phyloP scores from a whole-genome alignment of 2,329 filamentous ascomycete species.

The Aspergillus sp. region DNA sequence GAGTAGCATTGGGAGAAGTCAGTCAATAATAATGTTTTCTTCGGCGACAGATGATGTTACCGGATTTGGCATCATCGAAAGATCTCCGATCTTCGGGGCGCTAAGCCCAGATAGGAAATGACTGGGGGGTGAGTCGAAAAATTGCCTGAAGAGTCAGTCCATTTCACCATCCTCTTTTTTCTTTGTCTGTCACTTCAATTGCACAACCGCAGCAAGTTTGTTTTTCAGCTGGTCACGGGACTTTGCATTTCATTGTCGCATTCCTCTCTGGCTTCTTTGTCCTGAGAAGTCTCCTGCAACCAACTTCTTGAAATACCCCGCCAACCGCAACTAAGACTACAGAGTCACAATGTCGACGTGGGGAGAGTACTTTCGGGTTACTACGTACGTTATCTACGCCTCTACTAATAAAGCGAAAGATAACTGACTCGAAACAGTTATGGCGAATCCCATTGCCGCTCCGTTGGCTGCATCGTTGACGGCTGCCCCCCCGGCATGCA shows the following conservation, averaged over 20 bases:
- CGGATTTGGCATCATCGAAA: background rate
- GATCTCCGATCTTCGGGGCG: conserved; percentile 20
- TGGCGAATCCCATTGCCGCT: conserved; percentile 84
- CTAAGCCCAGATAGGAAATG: conserved; percentile 20
- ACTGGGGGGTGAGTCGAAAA: too few species aligned
- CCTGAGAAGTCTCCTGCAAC: too few species aligned
- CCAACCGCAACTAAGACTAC: background rate
- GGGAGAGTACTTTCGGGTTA: conserved; percentile 72
- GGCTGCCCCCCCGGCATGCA: conserved; percentile 81
- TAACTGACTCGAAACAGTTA: conserved; percentile 43
- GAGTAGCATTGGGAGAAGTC: conserved; percentile 21
- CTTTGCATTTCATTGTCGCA: background rate
- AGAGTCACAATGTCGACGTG: conserved; percentile 72
- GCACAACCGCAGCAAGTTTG: too few species aligned
- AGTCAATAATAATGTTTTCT: background rate
- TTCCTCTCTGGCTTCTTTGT: background rate
- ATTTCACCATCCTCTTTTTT: too few species aligned
- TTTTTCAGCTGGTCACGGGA: too few species aligned
- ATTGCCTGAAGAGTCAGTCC: too few species aligned
- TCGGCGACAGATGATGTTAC: background rate
- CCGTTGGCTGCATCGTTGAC: conserved; percentile 91
- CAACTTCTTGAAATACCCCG: background rate
- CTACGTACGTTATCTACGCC: conserved; percentile 55
- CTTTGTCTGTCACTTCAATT: background rate
- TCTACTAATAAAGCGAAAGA: background rate